A percentile compares a stretch with the other conserved stretches of the same genome.
Evolutionary conservation across 768 basidiomycete genomes (phyloP).

Genomic region (Agrocybe chaxingu): DNA sequence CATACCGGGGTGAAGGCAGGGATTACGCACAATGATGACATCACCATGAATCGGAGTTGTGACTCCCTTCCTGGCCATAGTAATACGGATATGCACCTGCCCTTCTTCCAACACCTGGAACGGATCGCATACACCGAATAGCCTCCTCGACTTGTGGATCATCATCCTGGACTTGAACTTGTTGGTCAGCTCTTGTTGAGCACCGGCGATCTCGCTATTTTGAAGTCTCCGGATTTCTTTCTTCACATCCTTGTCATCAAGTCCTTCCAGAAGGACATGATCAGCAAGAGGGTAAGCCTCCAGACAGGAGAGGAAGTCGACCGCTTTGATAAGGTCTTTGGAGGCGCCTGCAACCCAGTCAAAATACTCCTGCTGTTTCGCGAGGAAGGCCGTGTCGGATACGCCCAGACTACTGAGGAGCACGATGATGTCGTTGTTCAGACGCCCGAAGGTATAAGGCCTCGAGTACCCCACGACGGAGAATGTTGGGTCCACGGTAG

Average conservation of each 20-base stretch:
- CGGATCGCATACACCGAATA: constrained; percentile 70
- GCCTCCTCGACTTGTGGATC: constrained; percentile 55
- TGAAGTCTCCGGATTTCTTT: constrained; percentile 42
- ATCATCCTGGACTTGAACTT: constrained; percentile 57
- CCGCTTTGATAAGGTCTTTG: constrained; percentile 41
- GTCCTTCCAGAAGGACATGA: constrained; percentile 49
- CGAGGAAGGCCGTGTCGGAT: constrained; percentile 46
- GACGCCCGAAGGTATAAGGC: constrained; percentile 61
- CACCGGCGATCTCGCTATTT: constrained; percentile 45
- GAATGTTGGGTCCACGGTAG: constrained; percentile 55
- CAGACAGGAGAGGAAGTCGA: constrained; percentile 55
- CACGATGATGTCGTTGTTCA: constrained; percentile 70
- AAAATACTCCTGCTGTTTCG: constrained; percentile 58
- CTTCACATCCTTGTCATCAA: constrained; percentile 41
- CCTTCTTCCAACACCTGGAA: constrained; percentile 60
- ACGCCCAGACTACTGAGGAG: constrained; percentile 64
- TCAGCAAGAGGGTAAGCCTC: constrained; percentile 49
- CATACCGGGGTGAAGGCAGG: constrained; percentile 64
- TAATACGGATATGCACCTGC: constrained; percentile 60
- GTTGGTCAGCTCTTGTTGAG: constrained; percentile 44
- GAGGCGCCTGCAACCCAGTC: constrained; percentile 54
- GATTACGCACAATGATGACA: constrained; percentile 65
- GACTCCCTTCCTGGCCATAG: constrained; percentile 44
- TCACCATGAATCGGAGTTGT: constrained; percentile 57
- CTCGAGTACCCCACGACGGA: constrained; percentile 64